Conservation (phyloP, 2,329 filamentous ascomycete species). For the Trichophyton equinum region DNA sequence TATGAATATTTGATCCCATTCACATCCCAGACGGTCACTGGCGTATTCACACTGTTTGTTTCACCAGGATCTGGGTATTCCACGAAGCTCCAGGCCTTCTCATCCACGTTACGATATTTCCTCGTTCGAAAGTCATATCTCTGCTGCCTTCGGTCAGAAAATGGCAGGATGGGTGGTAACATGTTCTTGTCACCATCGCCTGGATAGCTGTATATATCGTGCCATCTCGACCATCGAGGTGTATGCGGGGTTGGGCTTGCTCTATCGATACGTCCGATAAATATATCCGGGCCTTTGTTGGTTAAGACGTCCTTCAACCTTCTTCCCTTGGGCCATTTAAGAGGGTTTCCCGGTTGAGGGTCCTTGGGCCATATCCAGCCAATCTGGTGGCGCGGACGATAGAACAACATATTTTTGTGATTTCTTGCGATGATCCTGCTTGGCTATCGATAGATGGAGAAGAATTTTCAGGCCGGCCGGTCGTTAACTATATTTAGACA, state of each 20-base stretch:
- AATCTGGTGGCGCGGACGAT: constrained; percentile 3
- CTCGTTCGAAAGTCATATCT: constrained; percentile 25
- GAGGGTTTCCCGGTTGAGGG: constrained; percentile 23
- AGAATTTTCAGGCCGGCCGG: neutral
- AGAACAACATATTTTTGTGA: neutral
- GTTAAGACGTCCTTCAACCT: constrained; percentile 28
- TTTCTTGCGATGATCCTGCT: neutral
- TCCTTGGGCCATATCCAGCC: constrained; percentile 30
- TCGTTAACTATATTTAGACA: neutral
- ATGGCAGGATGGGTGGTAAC: constrained; percentile 9
- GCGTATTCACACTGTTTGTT: constrained; percentile 8
- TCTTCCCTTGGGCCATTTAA: constrained; percentile 20
- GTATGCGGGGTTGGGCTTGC: constrained; percentile 7
- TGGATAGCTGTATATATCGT: constrained; percentile 9
- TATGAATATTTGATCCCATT: constrained; percentile 14
- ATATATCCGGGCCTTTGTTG: constrained; percentile 33
- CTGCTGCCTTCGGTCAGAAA: constrained; percentile 16
- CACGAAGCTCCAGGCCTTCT: constrained; percentile 21
- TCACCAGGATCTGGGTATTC: constrained; percentile 18
- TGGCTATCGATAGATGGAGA: neutral
- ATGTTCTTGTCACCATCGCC: constrained; percentile 6
- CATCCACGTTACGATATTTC: constrained; percentile 20
- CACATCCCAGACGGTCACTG: constrained; percentile 18
- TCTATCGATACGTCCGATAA: constrained; percentile 21
- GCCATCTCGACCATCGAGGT: constrained; percentile 13